Evolutionary conservation across 768 basidiomycete genomes (phyloP).

Genomic region (Rhizopogon vulgaris): DNA sequence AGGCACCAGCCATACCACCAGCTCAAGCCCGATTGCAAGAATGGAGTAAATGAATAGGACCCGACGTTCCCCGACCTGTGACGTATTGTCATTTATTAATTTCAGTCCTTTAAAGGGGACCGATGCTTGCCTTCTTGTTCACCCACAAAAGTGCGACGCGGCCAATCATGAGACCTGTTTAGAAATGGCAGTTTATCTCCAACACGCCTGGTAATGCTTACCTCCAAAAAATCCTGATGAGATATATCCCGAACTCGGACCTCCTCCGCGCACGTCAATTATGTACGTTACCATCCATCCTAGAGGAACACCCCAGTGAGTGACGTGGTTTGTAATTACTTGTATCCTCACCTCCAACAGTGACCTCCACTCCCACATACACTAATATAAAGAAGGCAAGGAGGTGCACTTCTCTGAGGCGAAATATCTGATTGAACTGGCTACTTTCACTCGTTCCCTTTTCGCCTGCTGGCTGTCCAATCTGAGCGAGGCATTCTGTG

Average conservation of each 20-base stretch:
- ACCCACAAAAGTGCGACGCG: slow-evolving; percentile 23
- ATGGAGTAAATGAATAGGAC: slow-evolving; percentile 23
- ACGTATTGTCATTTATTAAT: background rate
- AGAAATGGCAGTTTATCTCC: background rate
- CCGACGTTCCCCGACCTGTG: slow-evolving; percentile 25
- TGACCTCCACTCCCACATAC: slow-evolving; percentile 50
- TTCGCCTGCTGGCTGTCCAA: slow-evolving; percentile 26
- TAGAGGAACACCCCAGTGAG: slow-evolving; percentile 9
- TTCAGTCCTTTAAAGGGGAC: too few species aligned
- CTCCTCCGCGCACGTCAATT: slow-evolving; percentile 37
- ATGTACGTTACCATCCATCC: slow-evolving; percentile 68
- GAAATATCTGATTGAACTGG: slow-evolving; percentile 42
- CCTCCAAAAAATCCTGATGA: slow-evolving; percentile 33
- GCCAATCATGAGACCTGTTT: slow-evolving; percentile 22
- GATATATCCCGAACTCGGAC: slow-evolving; percentile 41
- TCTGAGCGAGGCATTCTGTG: slow-evolving; percentile 30
- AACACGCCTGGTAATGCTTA: background rate
- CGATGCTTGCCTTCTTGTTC: slow-evolving; percentile 17
- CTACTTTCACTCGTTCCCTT: slow-evolving; percentile 23
- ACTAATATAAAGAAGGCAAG: slow-evolving; percentile 39
- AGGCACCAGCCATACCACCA: slow-evolving; percentile 65
- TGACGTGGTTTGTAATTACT: background rate
- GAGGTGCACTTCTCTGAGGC: slow-evolving; percentile 35
- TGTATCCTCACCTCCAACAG: slow-evolving; percentile 34
- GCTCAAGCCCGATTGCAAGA: slow-evolving; percentile 45